These are phyloP conservation scores for Aspergillus taichungensis DNA, from an alignment of 495 filamentous ascomycete species.

Conservation along the genomic window DNA sequence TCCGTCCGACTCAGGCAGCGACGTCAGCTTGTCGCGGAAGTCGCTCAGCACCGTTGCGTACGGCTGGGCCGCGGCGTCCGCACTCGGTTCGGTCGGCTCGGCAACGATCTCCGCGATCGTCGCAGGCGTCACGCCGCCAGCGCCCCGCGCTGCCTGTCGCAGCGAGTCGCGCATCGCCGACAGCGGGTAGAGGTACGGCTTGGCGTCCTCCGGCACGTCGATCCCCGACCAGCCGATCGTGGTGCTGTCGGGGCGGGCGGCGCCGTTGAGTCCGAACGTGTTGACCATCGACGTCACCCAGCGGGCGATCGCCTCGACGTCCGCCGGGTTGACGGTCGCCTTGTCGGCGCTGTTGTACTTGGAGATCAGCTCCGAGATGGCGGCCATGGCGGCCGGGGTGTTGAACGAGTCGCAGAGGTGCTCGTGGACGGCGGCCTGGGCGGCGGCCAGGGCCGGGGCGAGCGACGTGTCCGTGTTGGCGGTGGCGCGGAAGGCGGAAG, in stretches of 20 bases:
- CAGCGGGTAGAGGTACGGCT: conserved; percentile 56
- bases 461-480: conserved; percentile 24
- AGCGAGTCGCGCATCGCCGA: conserved; percentile 61
- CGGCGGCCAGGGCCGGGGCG: conserved; percentile 43
- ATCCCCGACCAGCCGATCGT: conserved; percentile 80
- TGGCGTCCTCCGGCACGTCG: conserved; percentile 48
- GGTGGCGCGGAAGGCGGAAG: conserved; percentile 22
- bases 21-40: conserved; percentile 33
- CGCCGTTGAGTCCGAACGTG: conserved; percentile 73
- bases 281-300: conserved; percentile 81
- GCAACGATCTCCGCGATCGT: conserved; percentile 25
- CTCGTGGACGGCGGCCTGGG: conserved; percentile 54
- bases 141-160: conserved; percentile 44
- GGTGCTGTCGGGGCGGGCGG: conserved; percentile 43
- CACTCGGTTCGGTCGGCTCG: conserved; percentile 22
- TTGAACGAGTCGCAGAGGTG: conserved; percentile 85
- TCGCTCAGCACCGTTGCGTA: conserved; percentile 29
- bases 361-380: conserved; percentile 65
- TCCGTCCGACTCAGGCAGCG: conserved; percentile 35
- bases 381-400: conserved; percentile 66
- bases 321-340: conserved; percentile 40
- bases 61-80: conserved; percentile 19
- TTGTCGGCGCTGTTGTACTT: conserved; percentile 64
- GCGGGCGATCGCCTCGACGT: conserved; percentile 52
- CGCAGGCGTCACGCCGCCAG: conserved; percentile 10